Base-by-base conservation (phyloP, 305 asterid species). In the Fraxinus floribunda region DNA sequence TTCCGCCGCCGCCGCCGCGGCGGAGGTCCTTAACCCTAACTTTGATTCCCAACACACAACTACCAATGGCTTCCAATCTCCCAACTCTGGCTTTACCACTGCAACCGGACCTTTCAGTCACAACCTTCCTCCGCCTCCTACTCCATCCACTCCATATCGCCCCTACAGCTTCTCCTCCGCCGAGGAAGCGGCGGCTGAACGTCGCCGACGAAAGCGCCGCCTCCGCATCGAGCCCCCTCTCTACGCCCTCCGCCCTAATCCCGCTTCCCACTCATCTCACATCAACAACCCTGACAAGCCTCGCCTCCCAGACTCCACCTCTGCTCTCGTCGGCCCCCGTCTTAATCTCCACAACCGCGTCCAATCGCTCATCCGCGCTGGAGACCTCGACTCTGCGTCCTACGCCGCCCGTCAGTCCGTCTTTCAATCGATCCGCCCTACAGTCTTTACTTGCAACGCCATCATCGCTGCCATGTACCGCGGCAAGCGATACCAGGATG, bases 401-500 rank as follows among this genome's bases (percentile, higher is more conserved):
- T 93, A 91, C 3, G 57, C 89, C 15, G 97, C 97, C 68, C 95
- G 98, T 3, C 98, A 92, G 15, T 86, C 98, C 7, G 97, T 93
- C 5, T 96, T 84, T 83, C 93, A 92, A 41, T 78, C 70, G 22
- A 83, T 89, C 7, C 97, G 98, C 5, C 97, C 98, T 5, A 94
- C 98, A 8, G 98, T 96, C 70, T 96, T 96, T 90, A 96, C 99
- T 18, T 96, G 98, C 89, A 96, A 94, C 70, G 99, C 98, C 46
- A 92, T 96, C 34, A 94, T 96, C 0, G 97, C 95, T 0, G 98
- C 98, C 39, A 96, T 96, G 99, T 87, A 89, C 73, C 94, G 98
- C 0, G 92, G 88, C 9, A 87, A 88, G 55, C 89, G 99, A 20
- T 90, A 90, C 73, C 75, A 39, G 6, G 98, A 93, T 52, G 91